A percentile compares a stretch with the other conserved stretches of the same genome.
These are phyloP conservation scores for Podaxis sp. DNA, from an alignment of 768 basidiomycete species.

Conservation along the genomic window DNA sequence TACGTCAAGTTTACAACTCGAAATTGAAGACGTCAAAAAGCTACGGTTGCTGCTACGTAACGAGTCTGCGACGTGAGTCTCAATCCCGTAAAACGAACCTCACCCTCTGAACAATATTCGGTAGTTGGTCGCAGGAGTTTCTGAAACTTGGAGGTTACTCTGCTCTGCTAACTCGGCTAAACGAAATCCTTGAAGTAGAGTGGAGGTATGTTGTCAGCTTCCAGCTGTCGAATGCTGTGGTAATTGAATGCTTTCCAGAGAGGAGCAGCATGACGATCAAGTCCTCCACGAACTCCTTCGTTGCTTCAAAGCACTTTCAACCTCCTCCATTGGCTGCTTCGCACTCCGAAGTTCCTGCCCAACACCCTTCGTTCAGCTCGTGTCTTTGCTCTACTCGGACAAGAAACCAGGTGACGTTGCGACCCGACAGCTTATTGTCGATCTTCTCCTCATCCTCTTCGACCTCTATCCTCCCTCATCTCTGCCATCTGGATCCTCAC, in stretches of 20 bases:
- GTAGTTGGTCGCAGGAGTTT: conserved; percentile 90
- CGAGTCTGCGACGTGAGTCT: conserved; percentile 77
- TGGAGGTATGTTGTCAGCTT: conserved; percentile 75
- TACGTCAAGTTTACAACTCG: conserved; percentile 72
- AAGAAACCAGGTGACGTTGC: conserved; percentile 96
- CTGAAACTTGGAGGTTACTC: conserved; percentile 82
- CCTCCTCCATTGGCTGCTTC: conserved; percentile 84
- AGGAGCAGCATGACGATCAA: conserved; percentile 98
- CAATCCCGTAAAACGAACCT: not conserved
- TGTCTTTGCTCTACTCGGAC: conserved; percentile 89
- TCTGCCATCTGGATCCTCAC: conserved; percentile 48
- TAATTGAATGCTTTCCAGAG: conserved; percentile 47
- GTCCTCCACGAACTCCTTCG: conserved; percentile 88
- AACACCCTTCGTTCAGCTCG: conserved; percentile 81
- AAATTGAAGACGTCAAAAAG: conserved; percentile 87
- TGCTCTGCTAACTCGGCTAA: conserved; percentile 77
- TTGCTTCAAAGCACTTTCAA: conserved; percentile 92
- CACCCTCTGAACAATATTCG: not conserved
- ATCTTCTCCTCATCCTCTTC: conserved; percentile 83
- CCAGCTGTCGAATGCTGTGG: not conserved
- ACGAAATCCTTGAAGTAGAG: conserved; percentile 92
- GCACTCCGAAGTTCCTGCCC: conserved; percentile 90
- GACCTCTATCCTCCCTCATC: conserved; percentile 81
- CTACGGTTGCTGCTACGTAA: conserved; percentile 84
- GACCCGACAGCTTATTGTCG: conserved; percentile 87